Conservation (phyloP, 1,139 yeast species). For the Diutina mesorugosa region DNA sequence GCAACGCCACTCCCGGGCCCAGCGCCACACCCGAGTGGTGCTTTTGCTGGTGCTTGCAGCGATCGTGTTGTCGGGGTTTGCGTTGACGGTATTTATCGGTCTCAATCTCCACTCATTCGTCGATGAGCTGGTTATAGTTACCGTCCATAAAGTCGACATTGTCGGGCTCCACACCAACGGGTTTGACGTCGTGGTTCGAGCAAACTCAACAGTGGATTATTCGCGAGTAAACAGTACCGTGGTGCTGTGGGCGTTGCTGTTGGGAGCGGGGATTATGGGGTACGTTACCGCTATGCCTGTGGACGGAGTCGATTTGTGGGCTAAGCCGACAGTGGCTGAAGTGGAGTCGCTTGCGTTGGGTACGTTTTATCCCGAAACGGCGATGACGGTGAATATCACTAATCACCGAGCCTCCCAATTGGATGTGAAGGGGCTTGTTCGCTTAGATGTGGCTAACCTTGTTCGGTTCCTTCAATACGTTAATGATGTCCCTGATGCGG, state of each 20-base stretch:
- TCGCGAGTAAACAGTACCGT: background rate
- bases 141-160: background rate
- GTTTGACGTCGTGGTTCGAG: background rate
- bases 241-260: background rate
- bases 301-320: background rate
- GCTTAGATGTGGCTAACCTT: background rate
- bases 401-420: background rate
- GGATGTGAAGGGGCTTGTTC: background rate
- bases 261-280: background rate
- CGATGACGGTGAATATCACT: background rate
- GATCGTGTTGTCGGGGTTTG: background rate
- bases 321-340: background rate
- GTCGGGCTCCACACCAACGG: slow-evolving; percentile 1
- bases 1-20: background rate
- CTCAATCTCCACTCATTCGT: background rate
- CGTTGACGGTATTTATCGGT: background rate
- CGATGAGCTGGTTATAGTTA: background rate
- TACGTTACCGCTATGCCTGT: background rate
- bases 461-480: background rate
- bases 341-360: background rate
- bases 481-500: background rate
- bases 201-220: background rate
- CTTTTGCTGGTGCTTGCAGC: background rate
- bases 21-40: background rate
- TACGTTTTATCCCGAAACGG: background rate